phyloP scores from a whole-genome alignment of 2,329 filamentous ascomycete species.

The Peltaster fructicola region DNA sequence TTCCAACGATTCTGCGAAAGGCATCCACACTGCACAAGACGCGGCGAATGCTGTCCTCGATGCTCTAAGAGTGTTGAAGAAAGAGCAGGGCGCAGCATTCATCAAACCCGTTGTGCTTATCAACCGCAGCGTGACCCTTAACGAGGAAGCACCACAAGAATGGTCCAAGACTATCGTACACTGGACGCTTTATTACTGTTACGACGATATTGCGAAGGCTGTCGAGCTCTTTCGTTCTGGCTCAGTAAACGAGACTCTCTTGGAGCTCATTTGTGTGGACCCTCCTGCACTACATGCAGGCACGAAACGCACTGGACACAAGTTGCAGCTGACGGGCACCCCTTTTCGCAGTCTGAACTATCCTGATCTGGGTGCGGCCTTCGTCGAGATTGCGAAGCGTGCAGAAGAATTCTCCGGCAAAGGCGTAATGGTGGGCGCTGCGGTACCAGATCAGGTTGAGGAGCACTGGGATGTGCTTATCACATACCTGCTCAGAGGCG shows the following conservation, averaged over 20 bases:
- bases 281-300: slow-evolving; percentile 6
- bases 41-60: slow-evolving; percentile 5
- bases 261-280: slow-evolving; percentile 8
- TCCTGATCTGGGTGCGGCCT: slow-evolving; percentile 10
- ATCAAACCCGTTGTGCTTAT: slow-evolving; percentile 6
- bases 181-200: slow-evolving; percentile 7
- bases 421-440: slow-evolving; percentile 7
- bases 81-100: slow-evolving; percentile 2
- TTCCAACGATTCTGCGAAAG: slow-evolving; percentile 6
- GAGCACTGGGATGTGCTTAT: too few species aligned
- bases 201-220: slow-evolving; percentile 7
- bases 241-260: slow-evolving; percentile 2
- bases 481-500: too few species aligned
- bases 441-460: too few species aligned
- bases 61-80: slow-evolving; percentile 1
- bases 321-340: slow-evolving; percentile 4
- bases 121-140: slow-evolving; percentile 6
- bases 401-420: slow-evolving; percentile 7
- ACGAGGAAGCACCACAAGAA: slow-evolving; percentile 2
- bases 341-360: slow-evolving; percentile 6
- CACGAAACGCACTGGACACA: slow-evolving; percentile 5
- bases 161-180: neutral
- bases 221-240: slow-evolving; percentile 3
- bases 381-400: slow-evolving; percentile 9
- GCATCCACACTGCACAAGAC: slow-evolving; percentile 8